Base-by-base conservation (phyloP, 1,284 basidiomycete genomes). In the Cutaneotrichosporon sp. region DNA sequence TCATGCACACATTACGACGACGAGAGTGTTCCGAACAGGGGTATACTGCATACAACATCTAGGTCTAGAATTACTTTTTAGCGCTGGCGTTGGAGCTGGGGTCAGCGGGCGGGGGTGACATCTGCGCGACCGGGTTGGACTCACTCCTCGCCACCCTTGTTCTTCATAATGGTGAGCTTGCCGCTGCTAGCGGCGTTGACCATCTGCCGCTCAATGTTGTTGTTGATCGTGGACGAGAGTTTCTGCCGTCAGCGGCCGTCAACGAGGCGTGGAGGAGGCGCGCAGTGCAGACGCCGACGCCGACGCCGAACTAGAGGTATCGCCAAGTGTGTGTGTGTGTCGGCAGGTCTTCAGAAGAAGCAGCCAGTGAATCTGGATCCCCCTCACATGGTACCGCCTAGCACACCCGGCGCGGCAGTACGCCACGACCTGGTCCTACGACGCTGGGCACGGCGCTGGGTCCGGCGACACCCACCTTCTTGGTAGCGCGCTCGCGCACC, bases 171-270 rank as follows among this genome's bases (percentile, higher is more conserved):
- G 22, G 87, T 89, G 55, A 92, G 78, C 72, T 88, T 89, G 49
- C 74, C 74, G 36, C 83, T 79, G 7, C 86, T 87, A 12, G 90
- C 89, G n/a, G 88, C 88, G 49, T 83, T 78, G 26, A 89, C 87
- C 83, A 90, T 88, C 75, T 92, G 89, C 54, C 81, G 80, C 74
- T 94, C 90, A 65, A 94, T 90, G 30, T 86, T 88, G 70, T 83
- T 84, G 71, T 87, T 90, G 70, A 93, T 91, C 75, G 90, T 90
- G 52, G 88, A 84, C 58, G 86, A 87, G 58, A 94, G 78, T 64
- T 81, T 78, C 90, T 92, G 69, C 4, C 46, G 41, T 61, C 15
- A 61, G 56, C 35, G 18, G 69, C 4, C 46, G 41, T 61, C 15
- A 61, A 54, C 35, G 18, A 12, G n/a, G 10, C 7, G 14, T 12